Percentiles rank a stretch among this genome's conserved stretches.
Evolutionary conservation across 352 stramenopile genomes (phyloP).

Genomic region (Pilasporangium apinafurcum): DNA sequence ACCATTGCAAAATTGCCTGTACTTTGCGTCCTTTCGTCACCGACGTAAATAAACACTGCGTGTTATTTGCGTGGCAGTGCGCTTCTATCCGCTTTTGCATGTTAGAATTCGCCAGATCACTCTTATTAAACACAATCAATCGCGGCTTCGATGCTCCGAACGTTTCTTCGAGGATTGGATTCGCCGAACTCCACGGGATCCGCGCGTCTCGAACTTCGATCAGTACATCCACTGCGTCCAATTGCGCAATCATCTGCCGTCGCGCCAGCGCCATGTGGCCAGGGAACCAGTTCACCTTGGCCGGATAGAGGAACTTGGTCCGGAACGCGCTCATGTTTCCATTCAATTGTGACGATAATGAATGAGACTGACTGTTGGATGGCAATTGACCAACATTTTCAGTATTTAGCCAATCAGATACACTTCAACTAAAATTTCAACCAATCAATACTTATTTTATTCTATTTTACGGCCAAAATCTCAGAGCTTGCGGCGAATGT

Average conservation of each 20-base stretch:
- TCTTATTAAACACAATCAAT: slow-evolving; percentile 86
- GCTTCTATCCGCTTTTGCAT: slow-evolving; percentile 71
- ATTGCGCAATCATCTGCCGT: slow-evolving; percentile 74
- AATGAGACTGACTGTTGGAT: too few relatives aligned
- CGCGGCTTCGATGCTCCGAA: slow-evolving; percentile 75
- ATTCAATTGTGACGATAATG: neutral
- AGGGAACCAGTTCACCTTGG: slow-evolving; percentile 87
- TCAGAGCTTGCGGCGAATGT: slow-evolving; percentile 23
- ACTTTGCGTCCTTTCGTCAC: slow-evolving; percentile 73
- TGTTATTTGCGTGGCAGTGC: slow-evolving; percentile 39
- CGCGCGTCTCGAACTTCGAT: slow-evolving; percentile 82
- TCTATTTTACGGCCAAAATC: slow-evolving; percentile 14
- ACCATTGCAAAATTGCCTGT: slow-evolving; percentile 75
- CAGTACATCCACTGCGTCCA: slow-evolving; percentile 77
- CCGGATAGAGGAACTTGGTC: slow-evolving; percentile 67
- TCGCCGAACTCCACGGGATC: slow-evolving; percentile 80
- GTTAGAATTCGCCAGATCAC: slow-evolving; percentile 79
- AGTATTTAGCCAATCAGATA: neutral
- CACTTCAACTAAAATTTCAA: neutral
- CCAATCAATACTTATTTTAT: slow-evolving; percentile 7
- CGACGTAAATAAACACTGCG: slow-evolving; percentile 73
- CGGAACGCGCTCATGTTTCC: slow-evolving; percentile 59
- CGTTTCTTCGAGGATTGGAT: slow-evolving; percentile 69
- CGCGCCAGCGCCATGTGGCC: slow-evolving; percentile 81
- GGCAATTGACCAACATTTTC: neutral